A percentile compares a stretch with the other conserved stretches of the same genome.
Evolutionary conservation across 2,329 filamentous ascomycete species (phyloP).

Genomic region (Xylariaceae sp.): DNA sequence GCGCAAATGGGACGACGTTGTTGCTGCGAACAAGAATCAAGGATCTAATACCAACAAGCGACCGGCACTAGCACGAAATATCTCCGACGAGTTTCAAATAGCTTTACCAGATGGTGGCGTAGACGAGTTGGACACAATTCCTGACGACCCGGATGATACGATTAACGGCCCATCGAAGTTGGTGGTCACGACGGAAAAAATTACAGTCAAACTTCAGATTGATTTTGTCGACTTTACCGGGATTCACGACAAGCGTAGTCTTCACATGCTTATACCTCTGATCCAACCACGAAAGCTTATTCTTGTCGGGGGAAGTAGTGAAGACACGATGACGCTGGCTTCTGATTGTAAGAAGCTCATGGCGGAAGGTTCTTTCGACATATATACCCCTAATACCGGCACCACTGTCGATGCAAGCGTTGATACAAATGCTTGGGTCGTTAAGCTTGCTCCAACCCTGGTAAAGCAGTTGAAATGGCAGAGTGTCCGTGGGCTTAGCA

Average conservation of each 20-base stretch:
- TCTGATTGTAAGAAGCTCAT: conserved; percentile 78
- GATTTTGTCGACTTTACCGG: conserved; percentile 92
- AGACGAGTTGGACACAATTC: conserved; percentile 64
- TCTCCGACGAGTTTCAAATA: conserved; percentile 56
- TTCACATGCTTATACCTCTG: conserved; percentile 93
- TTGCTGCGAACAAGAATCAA: conserved; percentile 51
- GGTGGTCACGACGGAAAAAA: conserved; percentile 65
- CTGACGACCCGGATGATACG: conserved; percentile 60
- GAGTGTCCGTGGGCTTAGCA: conserved; percentile 84
- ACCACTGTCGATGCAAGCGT: conserved; percentile 85
- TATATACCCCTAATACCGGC: conserved; percentile 83
- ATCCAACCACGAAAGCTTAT: conserved; percentile 95
- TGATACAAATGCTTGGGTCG: conserved; percentile 96
- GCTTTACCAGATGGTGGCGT: conserved; percentile 48
- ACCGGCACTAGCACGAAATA: conserved; percentile 53
- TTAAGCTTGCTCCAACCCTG: conserved; percentile 84
- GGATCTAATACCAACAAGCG: conserved; percentile 65
- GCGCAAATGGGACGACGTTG: conserved; percentile 83
- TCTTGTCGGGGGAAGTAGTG: conserved; percentile 79
- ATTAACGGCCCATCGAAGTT: conserved; percentile 76
- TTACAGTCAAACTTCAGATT: conserved; percentile 77
- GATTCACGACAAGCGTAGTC: conserved; percentile 88
- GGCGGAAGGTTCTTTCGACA: conserved; percentile 65
- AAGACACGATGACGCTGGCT: conserved; percentile 81
- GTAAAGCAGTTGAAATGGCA: conserved; percentile 94